Evolutionary conservation across 371 early-diverging fungal species (phyloP).

Genomic region (Circinella minor): DNA sequence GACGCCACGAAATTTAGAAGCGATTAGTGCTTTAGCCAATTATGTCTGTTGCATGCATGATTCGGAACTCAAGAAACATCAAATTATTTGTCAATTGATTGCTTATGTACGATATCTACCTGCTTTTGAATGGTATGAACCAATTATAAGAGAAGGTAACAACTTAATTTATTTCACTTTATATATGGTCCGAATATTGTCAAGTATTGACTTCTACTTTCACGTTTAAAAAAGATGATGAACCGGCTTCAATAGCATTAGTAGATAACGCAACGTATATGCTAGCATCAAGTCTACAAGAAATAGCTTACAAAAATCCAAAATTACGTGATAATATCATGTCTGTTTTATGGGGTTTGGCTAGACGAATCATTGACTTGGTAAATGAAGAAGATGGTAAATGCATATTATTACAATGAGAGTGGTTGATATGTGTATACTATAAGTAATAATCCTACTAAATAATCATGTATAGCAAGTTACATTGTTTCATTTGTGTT

Average conservation of each 20-base stretch:
- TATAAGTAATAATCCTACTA: neutral
- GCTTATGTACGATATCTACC: conserved; percentile 39
- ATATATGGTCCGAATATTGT: neutral
- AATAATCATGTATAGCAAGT: conserved; percentile 20
- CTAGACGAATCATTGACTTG: conserved; percentile 15
- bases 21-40: neutral
- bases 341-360: conserved; percentile 26
- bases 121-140: conserved; percentile 34
- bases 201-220: no score
- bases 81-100: conserved; percentile 36
- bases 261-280: conserved; percentile 46
- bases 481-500: conserved; percentile 62
- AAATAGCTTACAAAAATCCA: conserved; percentile 46
- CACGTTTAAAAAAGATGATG: neutral
- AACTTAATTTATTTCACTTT: neutral
- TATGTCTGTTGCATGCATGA: neutral
- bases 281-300: conserved; percentile 50
- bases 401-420: no score
- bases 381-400: conserved; percentile 14
- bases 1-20: neutral
- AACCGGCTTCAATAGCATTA: conserved; percentile 19
- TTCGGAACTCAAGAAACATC: conserved; percentile 19
- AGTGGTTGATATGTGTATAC: neutral
- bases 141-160: conserved; percentile 31
- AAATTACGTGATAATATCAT: conserved; percentile 44